Evolutionary conservation across 805 yeast genomes (phyloP).

Genomic region (Wickerhamia fluorescens): DNA sequence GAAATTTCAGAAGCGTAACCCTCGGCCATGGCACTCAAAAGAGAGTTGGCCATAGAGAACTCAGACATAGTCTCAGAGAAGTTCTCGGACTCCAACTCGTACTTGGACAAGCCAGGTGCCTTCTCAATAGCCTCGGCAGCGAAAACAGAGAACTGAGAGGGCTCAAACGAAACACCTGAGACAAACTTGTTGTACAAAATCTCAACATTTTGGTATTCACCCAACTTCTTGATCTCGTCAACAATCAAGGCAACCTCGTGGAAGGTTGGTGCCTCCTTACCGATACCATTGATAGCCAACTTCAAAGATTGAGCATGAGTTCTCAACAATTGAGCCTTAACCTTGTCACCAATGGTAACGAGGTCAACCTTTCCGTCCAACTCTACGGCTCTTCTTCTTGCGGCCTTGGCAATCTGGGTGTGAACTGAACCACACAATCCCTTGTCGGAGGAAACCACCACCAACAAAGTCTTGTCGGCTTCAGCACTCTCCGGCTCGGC

Average conservation of each 20-base stretch:
- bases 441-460: slow-evolving; percentile 93
- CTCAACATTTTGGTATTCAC: slow-evolving; percentile 70
- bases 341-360: slow-evolving; percentile 91
- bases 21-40: slow-evolving; percentile 89
- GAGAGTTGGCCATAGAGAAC: slow-evolving; percentile 83
- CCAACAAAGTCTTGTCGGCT: slow-evolving; percentile 61
- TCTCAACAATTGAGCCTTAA: slow-evolving; percentile 83
- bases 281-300: slow-evolving; percentile 82
- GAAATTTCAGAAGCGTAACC: slow-evolving; percentile 97
- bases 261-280: slow-evolving; percentile 95
- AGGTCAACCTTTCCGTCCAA: slow-evolving; percentile 63
- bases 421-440: slow-evolving; percentile 99
- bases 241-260: slow-evolving; percentile 83
- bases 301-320: slow-evolving; percentile 62
- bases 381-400: slow-evolving; percentile 60
- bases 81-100: slow-evolving; percentile 63
- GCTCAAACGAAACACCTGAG: slow-evolving; percentile 86
- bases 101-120: slow-evolving; percentile 80
- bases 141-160: slow-evolving; percentile 60
- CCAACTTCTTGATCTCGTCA: slow-evolving; percentile 68
- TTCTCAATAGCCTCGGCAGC: slow-evolving; percentile 65
- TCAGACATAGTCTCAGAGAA: slow-evolving; percentile 72
- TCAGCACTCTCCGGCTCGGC: slow-evolving; percentile 67
- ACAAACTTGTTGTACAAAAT: slow-evolving; percentile 83
- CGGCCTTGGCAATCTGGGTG: slow-evolving; percentile 86